Evolutionary conservation across 306 rosid genomes (phyloP), one percentile per base, ranked within the genome.

Genomic region (Cucurbita ficifolia): DNA sequence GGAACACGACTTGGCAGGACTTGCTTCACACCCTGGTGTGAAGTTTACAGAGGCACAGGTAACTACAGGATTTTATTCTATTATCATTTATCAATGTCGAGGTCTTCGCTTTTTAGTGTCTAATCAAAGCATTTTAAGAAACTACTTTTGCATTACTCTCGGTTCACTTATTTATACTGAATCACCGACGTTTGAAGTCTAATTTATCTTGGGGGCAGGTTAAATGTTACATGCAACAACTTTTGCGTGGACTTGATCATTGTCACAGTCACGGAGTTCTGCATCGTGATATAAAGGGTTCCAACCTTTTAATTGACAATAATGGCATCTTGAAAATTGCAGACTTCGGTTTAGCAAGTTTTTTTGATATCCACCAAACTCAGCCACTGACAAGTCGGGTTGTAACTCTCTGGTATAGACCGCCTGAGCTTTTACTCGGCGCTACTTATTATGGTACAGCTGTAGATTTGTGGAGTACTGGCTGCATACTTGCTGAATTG

Each of bases 1-100:
- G 97, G 97, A 91, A 74, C 97, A 91, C 82, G 97, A 91, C 81
- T 80, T 91, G 80, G 93, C 97, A 2, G 97, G 97, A 73, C 96
- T 91, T 73, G 96, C 97, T 46, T 91, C 96, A 46, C 91, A 89
- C 80, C 97, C 97, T 77, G 93, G 96, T 50, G 80, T 89, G 77
- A 91, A 91, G 82, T 91, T 91, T 76, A 86, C 96, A 39, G 98
- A 89, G 84, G 87, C 96, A 18, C 96, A 92, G 95, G 97, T 89
- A 82, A 48, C 56, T 79, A 53, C 50, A 10, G 76, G 43, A 52
- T 49, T 78, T 63, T n/a, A 39, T 21, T 49, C 51, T 10, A 8
- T 16, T 72, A 29, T 73, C 33, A 53, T 69, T 39, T 67, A 42
- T 21, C 18, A 5, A 67, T 67, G 39, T 67, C 36, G 9, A 42